Conservation (phyloP, 192 early-diverging fungal genomes). For the Coemansia sp. region DNA sequence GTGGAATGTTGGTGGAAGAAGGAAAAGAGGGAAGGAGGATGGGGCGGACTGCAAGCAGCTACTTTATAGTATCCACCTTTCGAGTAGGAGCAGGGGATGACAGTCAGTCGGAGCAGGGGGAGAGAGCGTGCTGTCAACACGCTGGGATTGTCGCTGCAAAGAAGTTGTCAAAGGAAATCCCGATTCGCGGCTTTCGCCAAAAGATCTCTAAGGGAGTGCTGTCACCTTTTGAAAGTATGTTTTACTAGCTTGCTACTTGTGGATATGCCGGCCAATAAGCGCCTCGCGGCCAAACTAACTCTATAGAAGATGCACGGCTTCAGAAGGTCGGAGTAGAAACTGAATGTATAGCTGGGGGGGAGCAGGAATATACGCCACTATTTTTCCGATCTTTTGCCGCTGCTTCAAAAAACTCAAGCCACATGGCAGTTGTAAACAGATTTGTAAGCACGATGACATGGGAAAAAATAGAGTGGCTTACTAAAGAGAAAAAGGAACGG, state of each 20-base stretch:
- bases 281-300: not conserved
- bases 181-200: not conserved
- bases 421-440: not conserved
- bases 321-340: not conserved
- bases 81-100: not conserved
- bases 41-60: not conserved
- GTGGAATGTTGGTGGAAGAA: constrained; percentile 5
- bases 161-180: not conserved
- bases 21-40: not conserved
- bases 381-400: not conserved
- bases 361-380: not conserved
- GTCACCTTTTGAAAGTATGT: not conserved
- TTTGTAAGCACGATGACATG: not conserved
- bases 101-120: not conserved
- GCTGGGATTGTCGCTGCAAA: not conserved
- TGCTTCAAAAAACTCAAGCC: not conserved
- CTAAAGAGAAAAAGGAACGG: not conserved
- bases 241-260: not conserved
- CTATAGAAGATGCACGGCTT: constrained; percentile 3
- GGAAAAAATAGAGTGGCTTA: not conserved
- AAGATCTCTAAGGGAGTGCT: not conserved
- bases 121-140: not conserved
- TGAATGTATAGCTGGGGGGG: not conserved
- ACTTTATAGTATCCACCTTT: not conserved
- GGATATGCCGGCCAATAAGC: not conserved